These are phyloP conservation scores for Barnettozyma botsteinii DNA, from an alignment of 805 yeast genomes.

Conservation along the genomic window DNA sequence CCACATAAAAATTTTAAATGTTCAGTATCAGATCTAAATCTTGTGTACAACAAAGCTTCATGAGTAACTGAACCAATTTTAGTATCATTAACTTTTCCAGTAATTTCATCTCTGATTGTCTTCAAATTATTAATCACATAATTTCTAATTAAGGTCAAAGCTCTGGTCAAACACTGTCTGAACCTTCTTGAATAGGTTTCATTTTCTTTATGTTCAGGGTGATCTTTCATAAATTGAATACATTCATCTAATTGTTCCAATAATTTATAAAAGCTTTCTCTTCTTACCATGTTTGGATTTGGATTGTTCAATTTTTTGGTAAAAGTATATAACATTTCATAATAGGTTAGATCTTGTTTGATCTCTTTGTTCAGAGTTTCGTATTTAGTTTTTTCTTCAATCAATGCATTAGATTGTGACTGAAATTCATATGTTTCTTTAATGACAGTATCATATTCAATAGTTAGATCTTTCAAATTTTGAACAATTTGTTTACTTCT, in stretches of 20 bases:
- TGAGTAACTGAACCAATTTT: slow-evolving; percentile 37
- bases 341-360: slow-evolving; percentile 45
- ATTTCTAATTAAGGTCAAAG: slow-evolving; percentile 68
- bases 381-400: slow-evolving; percentile 40
- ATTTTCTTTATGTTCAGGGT: slow-evolving; percentile 60
- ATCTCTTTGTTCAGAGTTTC: slow-evolving; percentile 39
- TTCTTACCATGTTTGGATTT: slow-evolving; percentile 60
- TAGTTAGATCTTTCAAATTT: slow-evolving; percentile 42
- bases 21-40: slow-evolving; percentile 46
- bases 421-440: slow-evolving; percentile 62
- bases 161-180: slow-evolving; percentile 77
- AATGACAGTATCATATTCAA: slow-evolving; percentile 52
- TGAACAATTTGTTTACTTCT: slow-evolving; percentile 42
- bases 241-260: slow-evolving; percentile 61
- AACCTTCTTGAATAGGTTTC: slow-evolving; percentile 66
- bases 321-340: slow-evolving; percentile 66
- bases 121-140: slow-evolving; percentile 45
- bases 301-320: slow-evolving; percentile 64
- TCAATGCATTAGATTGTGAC: slow-evolving; percentile 43
- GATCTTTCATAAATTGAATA: slow-evolving; percentile 48
- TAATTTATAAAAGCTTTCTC: slow-evolving; percentile 47
- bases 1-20: slow-evolving; percentile 31
- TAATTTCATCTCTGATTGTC: slow-evolving; percentile 27
- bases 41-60: slow-evolving; percentile 61
- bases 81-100: slow-evolving; percentile 19